Evolutionary conservation across 352 stramenopile species (phyloP).

Genomic region (Phytophthora kernoviae): DNA sequence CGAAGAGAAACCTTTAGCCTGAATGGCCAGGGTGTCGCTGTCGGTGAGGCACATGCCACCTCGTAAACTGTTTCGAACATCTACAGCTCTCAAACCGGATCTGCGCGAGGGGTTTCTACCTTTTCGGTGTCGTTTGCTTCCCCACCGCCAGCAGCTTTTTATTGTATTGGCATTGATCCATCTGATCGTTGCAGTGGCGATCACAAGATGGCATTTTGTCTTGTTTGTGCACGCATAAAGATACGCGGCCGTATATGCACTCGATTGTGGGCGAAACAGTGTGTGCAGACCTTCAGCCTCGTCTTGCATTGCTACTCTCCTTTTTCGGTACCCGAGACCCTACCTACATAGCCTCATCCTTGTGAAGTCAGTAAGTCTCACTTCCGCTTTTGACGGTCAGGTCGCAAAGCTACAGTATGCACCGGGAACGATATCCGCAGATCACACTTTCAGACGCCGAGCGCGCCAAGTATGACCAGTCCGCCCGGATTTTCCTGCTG

Average conservation of each 20-base stretch:
- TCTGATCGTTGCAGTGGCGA: too few relatives aligned
- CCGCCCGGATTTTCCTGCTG: conserved; percentile 26
- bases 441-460: conserved; percentile 29
- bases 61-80: too few relatives aligned
- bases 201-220: neutral
- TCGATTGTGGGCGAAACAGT: neutral
- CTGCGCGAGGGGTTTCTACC: too few relatives aligned
- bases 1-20: too few relatives aligned
- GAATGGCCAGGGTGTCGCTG: too few relatives aligned
- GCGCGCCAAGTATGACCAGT: conserved; percentile 30
- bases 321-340: too few relatives aligned
- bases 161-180: too few relatives aligned
- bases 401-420: neutral
- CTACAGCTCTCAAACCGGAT: too few relatives aligned
- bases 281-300: neutral
- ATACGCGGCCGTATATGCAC: neutral
- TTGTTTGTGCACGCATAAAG: neutral
- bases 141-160: too few relatives aligned
- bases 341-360: too few relatives aligned
- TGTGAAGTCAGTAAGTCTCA: neutral
- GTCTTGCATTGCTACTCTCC: neutral
- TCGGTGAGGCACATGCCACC: too few relatives aligned
- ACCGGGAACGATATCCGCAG: conserved; percentile 28
- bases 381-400: neutral
- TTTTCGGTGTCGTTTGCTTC: too few relatives aligned